Evolutionary conservation across 257 asterid genomes (phyloP).

Genomic region (Penstemon davidsonii): DNA sequence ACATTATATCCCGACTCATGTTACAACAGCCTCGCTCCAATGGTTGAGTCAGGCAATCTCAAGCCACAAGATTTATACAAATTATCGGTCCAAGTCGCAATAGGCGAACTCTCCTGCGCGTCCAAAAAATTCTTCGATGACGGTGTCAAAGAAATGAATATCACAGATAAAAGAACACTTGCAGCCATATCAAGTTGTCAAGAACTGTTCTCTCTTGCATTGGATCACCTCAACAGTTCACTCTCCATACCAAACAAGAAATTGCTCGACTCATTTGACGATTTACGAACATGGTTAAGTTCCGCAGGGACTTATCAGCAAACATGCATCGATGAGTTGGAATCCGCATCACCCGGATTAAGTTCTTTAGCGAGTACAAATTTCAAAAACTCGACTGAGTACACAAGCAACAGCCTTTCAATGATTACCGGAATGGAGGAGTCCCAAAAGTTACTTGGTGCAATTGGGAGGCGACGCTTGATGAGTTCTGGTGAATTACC

Average conservation of each 20-base stretch:
- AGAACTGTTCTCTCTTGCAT: constrained; percentile 51
- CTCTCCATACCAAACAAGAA: constrained; percentile 34
- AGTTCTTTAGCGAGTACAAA: constrained; percentile 5
- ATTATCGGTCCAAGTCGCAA: constrained; percentile 50
- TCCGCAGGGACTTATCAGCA: constrained; percentile 72
- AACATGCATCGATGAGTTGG: constrained; percentile 68
- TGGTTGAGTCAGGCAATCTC: constrained; percentile 36
- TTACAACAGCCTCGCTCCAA: constrained; percentile 45
- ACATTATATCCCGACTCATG: constrained; percentile 63
- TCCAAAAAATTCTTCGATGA: constrained; percentile 33
- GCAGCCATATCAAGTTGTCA: constrained; percentile 47
- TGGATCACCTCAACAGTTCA: constrained; percentile 62
- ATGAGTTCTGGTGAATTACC: constrained; percentile 42
- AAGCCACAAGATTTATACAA: constrained; percentile 47
- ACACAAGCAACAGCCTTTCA: constrained; percentile 74
- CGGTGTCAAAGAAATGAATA: constrained; percentile 34
- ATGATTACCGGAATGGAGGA: constrained; percentile 45
- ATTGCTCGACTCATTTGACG: constrained; percentile 37
- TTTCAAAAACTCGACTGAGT: constrained; percentile 54
- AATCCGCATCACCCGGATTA: constrained; percentile 18
- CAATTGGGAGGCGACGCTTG: constrained; percentile 49
- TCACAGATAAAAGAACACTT: constrained; percentile 37
- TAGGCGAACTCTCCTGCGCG: constrained; percentile 49
- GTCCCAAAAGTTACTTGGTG: constrained; percentile 37
- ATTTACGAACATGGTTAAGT: constrained; percentile 75